Conservation (phyloP, 495 filamentous ascomycete species). For the Lasiosphaeria ovina region DNA sequence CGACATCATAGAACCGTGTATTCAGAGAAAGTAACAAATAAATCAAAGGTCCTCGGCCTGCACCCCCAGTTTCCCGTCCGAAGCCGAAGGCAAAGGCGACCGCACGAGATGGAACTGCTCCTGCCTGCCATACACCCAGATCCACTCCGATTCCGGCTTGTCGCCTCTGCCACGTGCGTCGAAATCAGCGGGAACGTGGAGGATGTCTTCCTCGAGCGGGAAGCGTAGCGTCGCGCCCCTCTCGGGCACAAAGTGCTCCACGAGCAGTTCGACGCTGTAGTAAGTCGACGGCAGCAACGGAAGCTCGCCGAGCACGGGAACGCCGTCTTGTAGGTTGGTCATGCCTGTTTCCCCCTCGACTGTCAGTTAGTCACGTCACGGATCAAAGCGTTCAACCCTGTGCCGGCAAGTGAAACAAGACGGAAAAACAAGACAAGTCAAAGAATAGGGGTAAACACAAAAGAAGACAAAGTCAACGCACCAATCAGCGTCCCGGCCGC, state of each 20-base stretch:
- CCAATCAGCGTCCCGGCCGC: slow-evolving; percentile 46
- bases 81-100: slow-evolving; percentile 17
- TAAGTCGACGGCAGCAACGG: slow-evolving; percentile 41
- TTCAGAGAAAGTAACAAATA: too few species aligned
- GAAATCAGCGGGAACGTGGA: background rate
- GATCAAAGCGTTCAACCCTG: too few species aligned
- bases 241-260: slow-evolving; percentile 46
- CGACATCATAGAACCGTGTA: too few species aligned
- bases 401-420: too few species aligned
- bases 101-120: slow-evolving; percentile 41
- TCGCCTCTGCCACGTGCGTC: slow-evolving; percentile 33
- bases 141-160: slow-evolving; percentile 31
- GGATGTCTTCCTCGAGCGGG: slow-evolving; percentile 44
- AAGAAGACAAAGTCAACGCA: slow-evolving; percentile 16
- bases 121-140: slow-evolving; percentile 48
- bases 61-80: too few species aligned
- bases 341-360: slow-evolving; percentile 32
- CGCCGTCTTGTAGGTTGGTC: slow-evolving; percentile 44
- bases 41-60: too few species aligned
- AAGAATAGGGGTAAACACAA: background rate
- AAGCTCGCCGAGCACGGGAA: slow-evolving; percentile 44
- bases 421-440: background rate
- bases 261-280: slow-evolving; percentile 48
- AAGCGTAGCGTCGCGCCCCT: slow-evolving; percentile 39
- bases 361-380: too few species aligned